Evolutionary conservation across 441 rosid species (phyloP), one percentile per base, ranked within the genome.

Genomic region (Bruguiera hainesii): DNA sequence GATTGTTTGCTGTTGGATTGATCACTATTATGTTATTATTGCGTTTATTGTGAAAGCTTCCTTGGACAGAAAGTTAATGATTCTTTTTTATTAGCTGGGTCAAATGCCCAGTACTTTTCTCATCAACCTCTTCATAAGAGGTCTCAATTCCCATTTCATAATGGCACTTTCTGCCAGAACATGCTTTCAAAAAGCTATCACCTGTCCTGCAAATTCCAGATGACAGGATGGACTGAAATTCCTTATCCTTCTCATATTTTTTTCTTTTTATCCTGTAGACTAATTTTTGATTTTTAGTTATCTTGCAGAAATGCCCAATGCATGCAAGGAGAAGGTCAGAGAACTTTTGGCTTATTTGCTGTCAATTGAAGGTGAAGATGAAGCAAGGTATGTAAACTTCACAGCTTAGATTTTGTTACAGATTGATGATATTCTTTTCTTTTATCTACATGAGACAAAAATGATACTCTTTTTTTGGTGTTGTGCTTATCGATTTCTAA

Each of bases 291-390:
- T 83, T 66, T 68, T 65, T 79, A 95, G 98, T 76, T 95, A 85
- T 83, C 98, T 94, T 72, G 98, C 98, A 67, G 93, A 90, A 78
- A 75, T 87, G 30, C 98, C 99, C 10, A 37, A 75, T 71, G 93
- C 97, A 26, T 85, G 87, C 76, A 79, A 82, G 73, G 98, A 90
- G 70, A 87, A 84, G 78, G 90, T 92, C 53, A 67, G 50, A 69
- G 89, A 87, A 65, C 89, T 92, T 73, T 76, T 95, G 71, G 80
- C 76, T 23, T 92, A 85, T 77, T 82, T 95, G 96, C 85, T 92
- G 65, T 79, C 86, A 56, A 72, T 90, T 74, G 90, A 91, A 85
- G 97, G 90, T 6, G 92, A 87, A 80, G 95, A 92, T 62, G 99
- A 95, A 75, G 73, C 87, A 72, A 86, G 97, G 98, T 92, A 64